phyloP scores from a whole-genome alignment of 2,329 filamentous ascomycete genomes.

The Cryoendolithus antarcticus region DNA sequence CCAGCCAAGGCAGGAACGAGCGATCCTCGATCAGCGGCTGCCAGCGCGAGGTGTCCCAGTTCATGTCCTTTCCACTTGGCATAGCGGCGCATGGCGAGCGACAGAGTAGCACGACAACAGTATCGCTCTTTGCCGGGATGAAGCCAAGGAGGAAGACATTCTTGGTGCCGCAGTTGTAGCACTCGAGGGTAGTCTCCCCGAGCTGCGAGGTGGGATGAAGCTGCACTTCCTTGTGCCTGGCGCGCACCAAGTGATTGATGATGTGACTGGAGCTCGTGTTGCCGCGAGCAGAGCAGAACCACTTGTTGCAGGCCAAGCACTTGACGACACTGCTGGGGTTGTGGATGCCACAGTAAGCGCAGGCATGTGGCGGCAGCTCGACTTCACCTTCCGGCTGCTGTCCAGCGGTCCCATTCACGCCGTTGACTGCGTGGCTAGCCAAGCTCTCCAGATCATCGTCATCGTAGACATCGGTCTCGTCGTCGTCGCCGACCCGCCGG shows the following conservation, averaged over 20 bases:
- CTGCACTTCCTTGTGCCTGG: conserved; percentile 96
- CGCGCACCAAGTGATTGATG: conserved; percentile 93
- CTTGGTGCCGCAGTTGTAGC: conserved; percentile 99
- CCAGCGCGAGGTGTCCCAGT: conserved; percentile 97
- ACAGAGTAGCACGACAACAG: conserved; percentile 90
- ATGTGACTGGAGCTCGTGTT: conserved; percentile 97
- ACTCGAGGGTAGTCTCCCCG: conserved; percentile 92
- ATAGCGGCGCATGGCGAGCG: conserved; percentile 91
- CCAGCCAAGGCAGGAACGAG: conserved; percentile 88
- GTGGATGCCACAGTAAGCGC: conserved; percentile 96
- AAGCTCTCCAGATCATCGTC: conserved; percentile 63
- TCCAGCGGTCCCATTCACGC: conserved; percentile 49
- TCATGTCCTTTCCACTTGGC: conserved; percentile 97
- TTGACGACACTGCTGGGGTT: conserved; percentile 92
- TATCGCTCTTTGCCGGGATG: conserved; percentile 96
- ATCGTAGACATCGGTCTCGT: conserved; percentile 69
- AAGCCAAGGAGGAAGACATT: conserved; percentile 97
- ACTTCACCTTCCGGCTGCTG: conserved; percentile 57
- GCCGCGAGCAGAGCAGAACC: conserved; percentile 96
- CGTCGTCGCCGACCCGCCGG: conserved; percentile 75
- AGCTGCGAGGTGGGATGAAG: conserved; percentile 86
- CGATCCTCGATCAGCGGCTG: conserved; percentile 95
- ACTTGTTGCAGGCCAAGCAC: conserved; percentile 89
- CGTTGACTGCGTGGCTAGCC: conserved; percentile 69
- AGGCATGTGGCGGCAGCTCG: conserved; percentile 85